A percentile compares a stretch with the other conserved stretches of the same genome.
Evolutionary conservation across 352 stramenopile genomes (phyloP).

Genomic region (Aphanomyces invadans): DNA sequence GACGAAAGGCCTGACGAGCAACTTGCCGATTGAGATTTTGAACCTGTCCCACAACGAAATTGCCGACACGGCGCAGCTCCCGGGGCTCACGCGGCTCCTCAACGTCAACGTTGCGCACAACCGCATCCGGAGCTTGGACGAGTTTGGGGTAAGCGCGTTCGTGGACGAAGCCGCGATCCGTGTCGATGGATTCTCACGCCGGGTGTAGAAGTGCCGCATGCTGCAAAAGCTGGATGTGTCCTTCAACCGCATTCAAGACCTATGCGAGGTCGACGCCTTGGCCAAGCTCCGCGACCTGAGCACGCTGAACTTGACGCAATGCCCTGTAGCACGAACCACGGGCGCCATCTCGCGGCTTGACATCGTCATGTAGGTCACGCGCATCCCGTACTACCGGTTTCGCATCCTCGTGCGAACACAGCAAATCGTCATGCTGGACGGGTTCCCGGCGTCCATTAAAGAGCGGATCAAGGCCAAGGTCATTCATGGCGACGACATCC

Average conservation of each 20-base stretch:
- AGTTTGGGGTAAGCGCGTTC: constrained; percentile 37
- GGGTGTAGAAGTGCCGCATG: constrained; percentile 38
- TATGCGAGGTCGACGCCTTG: constrained; percentile 60
- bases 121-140: constrained; percentile 33
- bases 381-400: constrained; percentile 36
- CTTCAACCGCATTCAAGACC: constrained; percentile 38
- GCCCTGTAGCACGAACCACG: constrained; percentile 34
- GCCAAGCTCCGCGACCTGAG: constrained; percentile 39
- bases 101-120: constrained; percentile 55
- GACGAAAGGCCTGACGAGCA: constrained; percentile 5
- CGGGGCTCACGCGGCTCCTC: constrained; percentile 40
- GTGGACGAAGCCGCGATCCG: constrained; percentile 18
- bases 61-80: constrained; percentile 36
- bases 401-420: constrained; percentile 51
- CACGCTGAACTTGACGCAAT: constrained; percentile 36
- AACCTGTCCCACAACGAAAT: constrained; percentile 68
- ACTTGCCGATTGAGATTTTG: constrained; percentile 27
- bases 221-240: constrained; percentile 51
- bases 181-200: neutral
- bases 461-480: constrained; percentile 69
- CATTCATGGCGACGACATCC: constrained; percentile 64
- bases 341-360: too few relatives aligned
- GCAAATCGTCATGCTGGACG: constrained; percentile 49
- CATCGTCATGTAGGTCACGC: too few relatives aligned
- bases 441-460: constrained; percentile 44